These are phyloP conservation scores for Boletus barrowsii DNA, from an alignment of 768 basidiomycete genomes.

Conservation along the genomic window DNA sequence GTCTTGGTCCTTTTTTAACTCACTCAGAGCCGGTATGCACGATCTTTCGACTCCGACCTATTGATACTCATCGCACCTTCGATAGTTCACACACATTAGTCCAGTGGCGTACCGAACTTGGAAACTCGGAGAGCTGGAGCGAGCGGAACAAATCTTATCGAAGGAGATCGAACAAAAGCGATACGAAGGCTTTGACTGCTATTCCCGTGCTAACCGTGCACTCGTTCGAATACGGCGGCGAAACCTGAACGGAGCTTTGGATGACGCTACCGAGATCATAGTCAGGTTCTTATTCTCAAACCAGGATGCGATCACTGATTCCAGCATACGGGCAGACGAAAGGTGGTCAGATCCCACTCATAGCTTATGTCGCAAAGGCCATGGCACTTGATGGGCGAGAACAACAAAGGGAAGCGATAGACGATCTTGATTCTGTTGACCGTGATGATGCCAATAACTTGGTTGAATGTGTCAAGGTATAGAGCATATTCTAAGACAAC, in stretches of 20 bases:
- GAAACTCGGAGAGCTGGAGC: constrained; percentile 4
- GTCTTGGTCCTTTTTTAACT: background rate
- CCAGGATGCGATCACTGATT: background rate
- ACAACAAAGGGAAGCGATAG: background rate
- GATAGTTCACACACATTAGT: constrained; percentile 15
- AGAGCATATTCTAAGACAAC: background rate
- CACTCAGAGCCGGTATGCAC: constrained; percentile 4
- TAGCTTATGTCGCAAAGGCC: constrained; percentile 4
- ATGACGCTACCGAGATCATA: background rate
- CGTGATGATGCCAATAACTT: background rate
- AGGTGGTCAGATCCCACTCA: background rate
- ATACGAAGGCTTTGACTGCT: background rate
- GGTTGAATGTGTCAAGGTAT: constrained; percentile 9
- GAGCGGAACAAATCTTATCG: constrained; percentile 5
- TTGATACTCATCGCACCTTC: background rate
- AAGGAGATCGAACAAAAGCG: constrained; percentile 8
- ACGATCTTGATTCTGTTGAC: background rate
- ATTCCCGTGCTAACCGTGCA: constrained; percentile 14
- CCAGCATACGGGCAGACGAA: background rate
- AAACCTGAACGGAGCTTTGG: constrained; percentile 4
- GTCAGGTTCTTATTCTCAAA: background rate
- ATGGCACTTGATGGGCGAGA: background rate
- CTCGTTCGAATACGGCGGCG: constrained; percentile 8
- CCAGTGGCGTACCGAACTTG: background rate
- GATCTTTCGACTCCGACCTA: background rate